Base-by-base conservation (phyloP, 768 basidiomycete species). In the Mycena sanguinolenta region DNA sequence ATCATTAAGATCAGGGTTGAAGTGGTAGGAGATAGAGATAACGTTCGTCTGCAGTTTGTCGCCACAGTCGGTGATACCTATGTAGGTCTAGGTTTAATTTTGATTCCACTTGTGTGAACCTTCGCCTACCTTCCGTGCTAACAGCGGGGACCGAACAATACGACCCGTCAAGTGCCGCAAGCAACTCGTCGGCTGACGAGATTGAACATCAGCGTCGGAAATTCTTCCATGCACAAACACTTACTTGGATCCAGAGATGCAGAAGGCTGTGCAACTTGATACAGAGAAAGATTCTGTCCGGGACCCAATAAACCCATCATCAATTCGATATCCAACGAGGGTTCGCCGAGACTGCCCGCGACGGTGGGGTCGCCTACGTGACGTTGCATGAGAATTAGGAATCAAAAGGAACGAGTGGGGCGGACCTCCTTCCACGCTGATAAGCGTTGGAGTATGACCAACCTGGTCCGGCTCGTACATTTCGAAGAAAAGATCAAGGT, bases 351-450 rank as follows among this genome's bases (percentile, higher is more conserved):
- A 25, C 25, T 28, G 39, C 67, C 67, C 21, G 9, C 8, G 42
- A 49, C 59, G 44, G 52, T 68, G 10, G 67, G 67, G 54, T 54
- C 54, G 52, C 67, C 67, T 68, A 23, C 17, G 19, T 5, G 16
- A 4, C 30, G 50, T 34, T 34, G 32, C 4, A 27, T 67, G 32
- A 67, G 58, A 19, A 34, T 12, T n/a, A 34, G 1, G 5, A 17
- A 8, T 23, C 12, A 19, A n/a, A 39, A 25, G 27, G 10, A 52
- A 53, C 21, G 54, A 44, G 53, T 32, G 65, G 28, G 21, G 34
- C 67, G 32, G 44, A 68, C 67, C 67, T 55, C 67, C 67, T 62
- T 68, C 67, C 10, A 68, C 60, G 42, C 67, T 68, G 42, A 68
- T 68, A 10, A 68, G 44, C n/a, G 60, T 62, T 34, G 67, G 67